phyloP scores from a whole-genome alignment of 176 grass and related monocot genomes.

The Poa pratensis region DNA sequence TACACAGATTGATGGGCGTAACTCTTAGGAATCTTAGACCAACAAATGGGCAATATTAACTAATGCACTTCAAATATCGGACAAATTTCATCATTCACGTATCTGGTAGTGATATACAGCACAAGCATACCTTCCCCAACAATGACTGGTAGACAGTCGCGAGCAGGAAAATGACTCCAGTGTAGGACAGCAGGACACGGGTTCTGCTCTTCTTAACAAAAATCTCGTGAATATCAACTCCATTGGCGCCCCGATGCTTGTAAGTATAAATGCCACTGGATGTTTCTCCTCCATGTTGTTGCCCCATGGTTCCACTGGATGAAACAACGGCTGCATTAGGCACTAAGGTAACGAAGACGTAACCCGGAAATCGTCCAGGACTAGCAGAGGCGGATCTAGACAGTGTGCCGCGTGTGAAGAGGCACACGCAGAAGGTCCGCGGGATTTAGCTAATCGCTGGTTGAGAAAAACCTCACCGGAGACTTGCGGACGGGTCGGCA shows the following conservation, averaged over 20 bases:
- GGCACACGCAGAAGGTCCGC: background rate
- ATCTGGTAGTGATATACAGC: background rate
- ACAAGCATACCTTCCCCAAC: slow-evolving; percentile 53
- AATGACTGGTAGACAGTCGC: slow-evolving; percentile 42
- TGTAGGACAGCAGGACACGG: slow-evolving; percentile 56
- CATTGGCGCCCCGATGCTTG: slow-evolving; percentile 40
- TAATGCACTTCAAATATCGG: background rate
- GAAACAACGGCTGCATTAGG: slow-evolving; percentile 18
- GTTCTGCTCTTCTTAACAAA: slow-evolving; percentile 66
- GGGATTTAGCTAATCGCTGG: background rate
- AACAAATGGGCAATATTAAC: background rate
- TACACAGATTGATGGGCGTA: slow-evolving; percentile 5
- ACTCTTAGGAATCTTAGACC: background rate
- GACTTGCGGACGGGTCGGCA: background rate
- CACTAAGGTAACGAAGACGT: background rate
- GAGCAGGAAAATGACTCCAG: slow-evolving; percentile 52
- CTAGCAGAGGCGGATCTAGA: background rate
- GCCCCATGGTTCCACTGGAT: slow-evolving; percentile 33
- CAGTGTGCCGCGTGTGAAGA: background rate
- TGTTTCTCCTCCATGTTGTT: slow-evolving; percentile 27
- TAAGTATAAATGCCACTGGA: slow-evolving; percentile 47
- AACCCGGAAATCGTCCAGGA: background rate
- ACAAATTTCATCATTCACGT: background rate
- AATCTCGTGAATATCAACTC: slow-evolving; percentile 68
- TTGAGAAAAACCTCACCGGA: background rate